A percentile compares a stretch with the other conserved stretches of the same genome.
Conservation (phyloP, 495 filamentous ascomycete genomes). For the Cercophora newfieldiana region DNA sequence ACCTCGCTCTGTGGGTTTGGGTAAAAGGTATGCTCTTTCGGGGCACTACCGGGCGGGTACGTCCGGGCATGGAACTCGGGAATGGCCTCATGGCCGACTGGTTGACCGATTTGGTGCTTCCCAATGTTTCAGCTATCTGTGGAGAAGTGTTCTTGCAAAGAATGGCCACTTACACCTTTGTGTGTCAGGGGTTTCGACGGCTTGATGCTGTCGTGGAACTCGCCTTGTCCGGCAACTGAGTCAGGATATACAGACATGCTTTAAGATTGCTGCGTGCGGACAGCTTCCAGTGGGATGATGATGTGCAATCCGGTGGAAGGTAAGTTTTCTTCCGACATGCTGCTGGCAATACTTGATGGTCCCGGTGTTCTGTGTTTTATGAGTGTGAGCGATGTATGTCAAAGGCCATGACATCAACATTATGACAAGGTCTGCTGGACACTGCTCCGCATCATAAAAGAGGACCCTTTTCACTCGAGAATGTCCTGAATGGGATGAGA, state of each 20-base stretch:
- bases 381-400: not conserved
- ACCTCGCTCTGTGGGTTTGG: constrained; percentile 19
- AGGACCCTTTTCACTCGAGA: not conserved
- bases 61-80: constrained; percentile 64
- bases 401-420: not conserved
- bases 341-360: not conserved
- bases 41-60: constrained; percentile 64
- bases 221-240: constrained; percentile 55
- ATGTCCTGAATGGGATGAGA: not conserved
- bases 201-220: constrained; percentile 55
- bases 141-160: not conserved
- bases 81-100: constrained; percentile 57
- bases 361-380: not conserved
- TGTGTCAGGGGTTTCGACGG: constrained; percentile 54
- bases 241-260: constrained; percentile 60
- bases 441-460: not conserved
- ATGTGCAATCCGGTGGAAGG: not conserved
- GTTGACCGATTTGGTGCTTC: constrained; percentile 51
- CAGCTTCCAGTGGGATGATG: too few relatives aligned
- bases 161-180: constrained; percentile 55
- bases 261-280: not conserved
- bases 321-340: not conserved
- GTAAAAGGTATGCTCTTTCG: constrained; percentile 57
- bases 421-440: not conserved
- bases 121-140: not conserved